Evolutionary conservation across 257 asterid species (phyloP).

Genomic region (Apocynum venetum): DNA sequence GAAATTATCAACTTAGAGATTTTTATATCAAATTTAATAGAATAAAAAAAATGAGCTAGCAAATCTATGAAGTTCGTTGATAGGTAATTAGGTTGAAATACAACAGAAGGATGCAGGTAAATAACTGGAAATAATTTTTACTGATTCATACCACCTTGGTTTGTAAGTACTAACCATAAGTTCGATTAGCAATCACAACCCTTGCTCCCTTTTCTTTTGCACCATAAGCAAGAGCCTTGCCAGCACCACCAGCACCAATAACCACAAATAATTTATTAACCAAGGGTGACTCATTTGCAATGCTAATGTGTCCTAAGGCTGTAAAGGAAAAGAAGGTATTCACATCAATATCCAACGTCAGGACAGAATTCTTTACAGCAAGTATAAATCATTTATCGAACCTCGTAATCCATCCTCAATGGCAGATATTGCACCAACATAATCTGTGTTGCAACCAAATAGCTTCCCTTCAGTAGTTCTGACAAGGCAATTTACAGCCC

Average conservation of each 20-base stretch:
- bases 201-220: constrained; percentile 95
- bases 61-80: neutral
- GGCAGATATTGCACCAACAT: constrained; percentile 88
- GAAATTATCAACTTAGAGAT: constrained; percentile 3
- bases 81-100: neutral
- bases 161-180: constrained; percentile 59
- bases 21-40: neutral
- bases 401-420: constrained; percentile 86
- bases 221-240: constrained; percentile 92
- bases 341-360: constrained; percentile 13
- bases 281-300: constrained; percentile 52
- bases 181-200: constrained; percentile 89
- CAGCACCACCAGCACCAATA: constrained; percentile 99
- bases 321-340: constrained; percentile 13
- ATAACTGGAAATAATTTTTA: neutral
- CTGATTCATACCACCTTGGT: neutral
- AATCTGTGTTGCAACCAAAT: constrained; percentile 92
- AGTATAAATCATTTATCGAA: constrained; percentile 24
- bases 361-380: constrained; percentile 10
- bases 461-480: constrained; percentile 73
- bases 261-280: constrained; percentile 78
- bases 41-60: neutral
- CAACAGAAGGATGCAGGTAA: neutral
- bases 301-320: constrained; percentile 36
- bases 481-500: constrained; percentile 81